Percentiles rank a stretch among this genome's conserved stretches.
These are phyloP conservation scores for Aspergillus sparsus DNA, from an alignment of 495 filamentous ascomycete species.

Conservation along the genomic window DNA sequence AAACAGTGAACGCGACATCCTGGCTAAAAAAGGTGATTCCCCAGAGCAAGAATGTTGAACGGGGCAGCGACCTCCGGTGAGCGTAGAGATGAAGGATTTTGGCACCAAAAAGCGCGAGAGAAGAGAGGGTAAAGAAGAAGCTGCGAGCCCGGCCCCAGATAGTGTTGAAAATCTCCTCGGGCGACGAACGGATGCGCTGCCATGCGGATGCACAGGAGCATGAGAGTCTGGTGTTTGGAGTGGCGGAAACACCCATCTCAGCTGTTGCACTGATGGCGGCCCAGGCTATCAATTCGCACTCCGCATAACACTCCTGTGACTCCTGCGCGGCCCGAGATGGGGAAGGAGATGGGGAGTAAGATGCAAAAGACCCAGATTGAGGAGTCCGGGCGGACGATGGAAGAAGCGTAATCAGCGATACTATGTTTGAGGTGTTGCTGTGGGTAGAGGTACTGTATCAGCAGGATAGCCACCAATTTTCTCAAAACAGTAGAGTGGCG, in stretches of 20 bases:
- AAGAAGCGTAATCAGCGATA: too few species aligned
- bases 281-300: too few species aligned
- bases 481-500: too few species aligned
- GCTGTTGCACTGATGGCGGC: too few species aligned
- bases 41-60: conserved; percentile 34
- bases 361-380: too few species aligned
- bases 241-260: conserved; percentile 8
- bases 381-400: too few species aligned
- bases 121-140: conserved; percentile 40
- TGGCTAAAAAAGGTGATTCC: conserved; percentile 43
- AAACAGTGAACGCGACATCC: conserved; percentile 38
- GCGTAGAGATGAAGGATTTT: conserved; percentile 43
- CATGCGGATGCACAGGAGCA: conserved; percentile 8
- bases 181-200: conserved; percentile 22
- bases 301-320: too few species aligned
- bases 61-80: conserved; percentile 37
- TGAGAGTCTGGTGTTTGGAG: conserved; percentile 1
- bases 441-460: too few species aligned
- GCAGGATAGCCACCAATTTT: too few species aligned
- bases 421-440: too few species aligned
- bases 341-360: too few species aligned
- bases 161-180: conserved; percentile 28
- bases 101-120: conserved; percentile 35
- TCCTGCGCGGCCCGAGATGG: too few species aligned
- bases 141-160: conserved; percentile 39